These are phyloP conservation scores for Kodamaea kaohsiungensis DNA, from an alignment of 805 yeast genomes.

Conservation along the genomic window DNA sequence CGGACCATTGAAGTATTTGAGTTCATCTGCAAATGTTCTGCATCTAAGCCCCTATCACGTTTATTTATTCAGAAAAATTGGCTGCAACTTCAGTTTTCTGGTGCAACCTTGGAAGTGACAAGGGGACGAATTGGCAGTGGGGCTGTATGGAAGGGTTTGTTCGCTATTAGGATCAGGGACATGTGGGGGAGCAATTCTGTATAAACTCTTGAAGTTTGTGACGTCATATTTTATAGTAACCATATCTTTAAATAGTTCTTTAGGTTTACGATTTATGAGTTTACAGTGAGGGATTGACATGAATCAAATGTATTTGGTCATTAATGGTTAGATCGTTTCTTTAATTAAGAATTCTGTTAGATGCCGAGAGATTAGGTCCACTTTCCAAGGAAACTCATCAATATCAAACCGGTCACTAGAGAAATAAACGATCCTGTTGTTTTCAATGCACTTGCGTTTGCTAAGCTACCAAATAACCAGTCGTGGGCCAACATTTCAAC, in stretches of 20 bases:
- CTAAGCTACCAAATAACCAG: conserved; percentile 26
- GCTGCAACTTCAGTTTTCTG: neutral
- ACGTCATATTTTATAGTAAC: neutral
- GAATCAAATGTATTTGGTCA: too few species aligned
- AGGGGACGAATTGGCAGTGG: neutral
- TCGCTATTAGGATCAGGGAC: neutral
- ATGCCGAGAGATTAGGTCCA: conserved; percentile 24
- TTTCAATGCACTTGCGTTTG: conserved; percentile 17
- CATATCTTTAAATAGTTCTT: too few species aligned
- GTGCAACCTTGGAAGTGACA: neutral
- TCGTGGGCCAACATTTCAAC: conserved; percentile 33
- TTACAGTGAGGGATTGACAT: too few species aligned
- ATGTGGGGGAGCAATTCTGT: neutral
- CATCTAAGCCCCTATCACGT: neutral
- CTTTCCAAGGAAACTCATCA: conserved; percentile 36
- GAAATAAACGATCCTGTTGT: conserved; percentile 16
- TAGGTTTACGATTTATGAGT: too few species aligned
- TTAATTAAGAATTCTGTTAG: neutral
- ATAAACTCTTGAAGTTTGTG: neutral
- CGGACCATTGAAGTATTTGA: neutral
- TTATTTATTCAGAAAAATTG: neutral
- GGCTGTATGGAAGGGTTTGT: neutral
- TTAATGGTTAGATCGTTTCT: neutral
- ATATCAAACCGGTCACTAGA: conserved; percentile 23
- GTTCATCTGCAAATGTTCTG: neutral